Conservation (phyloP, 2,329 filamentous ascomycete genomes). For the Colletotrichum kahawae region DNA sequence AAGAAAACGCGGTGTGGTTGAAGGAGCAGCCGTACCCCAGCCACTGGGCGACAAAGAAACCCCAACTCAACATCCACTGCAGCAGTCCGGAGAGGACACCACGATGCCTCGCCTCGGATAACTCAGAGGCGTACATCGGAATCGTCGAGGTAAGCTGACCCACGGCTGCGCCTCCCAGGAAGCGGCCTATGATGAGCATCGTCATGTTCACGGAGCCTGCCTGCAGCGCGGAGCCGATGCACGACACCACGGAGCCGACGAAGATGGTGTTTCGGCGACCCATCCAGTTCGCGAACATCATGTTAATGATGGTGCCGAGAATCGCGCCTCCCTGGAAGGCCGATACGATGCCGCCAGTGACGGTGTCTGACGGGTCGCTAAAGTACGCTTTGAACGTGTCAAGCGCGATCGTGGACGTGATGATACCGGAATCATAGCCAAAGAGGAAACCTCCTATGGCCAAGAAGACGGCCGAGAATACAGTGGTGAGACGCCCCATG, state of each 20-base stretch:
- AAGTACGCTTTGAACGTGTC: constrained; percentile 44
- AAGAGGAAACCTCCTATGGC: constrained; percentile 36
- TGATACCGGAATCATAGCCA: constrained; percentile 53
- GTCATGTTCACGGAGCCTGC: constrained; percentile 33
- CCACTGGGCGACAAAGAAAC: constrained; percentile 42
- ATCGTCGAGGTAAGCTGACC: constrained; percentile 51
- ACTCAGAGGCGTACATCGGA: constrained; percentile 50
- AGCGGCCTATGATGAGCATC: constrained; percentile 55
- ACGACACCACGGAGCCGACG: constrained; percentile 32
- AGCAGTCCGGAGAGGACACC: constrained; percentile 43
- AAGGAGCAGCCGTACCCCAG: constrained; percentile 35
- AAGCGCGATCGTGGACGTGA: constrained; percentile 37
- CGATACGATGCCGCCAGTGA: constrained; percentile 28
- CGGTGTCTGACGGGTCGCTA: constrained; percentile 34
- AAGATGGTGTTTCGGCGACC: constrained; percentile 35
- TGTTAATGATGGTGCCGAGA: constrained; percentile 31
- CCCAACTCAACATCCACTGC: constrained; percentile 49
- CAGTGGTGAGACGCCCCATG: constrained; percentile 15
- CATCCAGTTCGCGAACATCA: constrained; percentile 32
- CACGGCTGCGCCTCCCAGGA: constrained; percentile 52
- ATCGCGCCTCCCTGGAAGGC: constrained; percentile 32
- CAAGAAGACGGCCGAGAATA: constrained; percentile 27
- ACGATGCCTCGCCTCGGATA: constrained; percentile 41
- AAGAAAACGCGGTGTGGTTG: constrained; percentile 29
- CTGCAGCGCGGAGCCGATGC: constrained; percentile 34